Evolutionary conservation across 73 alveolate species (phyloP).

Genomic region (Paramecium caudatum): DNA sequence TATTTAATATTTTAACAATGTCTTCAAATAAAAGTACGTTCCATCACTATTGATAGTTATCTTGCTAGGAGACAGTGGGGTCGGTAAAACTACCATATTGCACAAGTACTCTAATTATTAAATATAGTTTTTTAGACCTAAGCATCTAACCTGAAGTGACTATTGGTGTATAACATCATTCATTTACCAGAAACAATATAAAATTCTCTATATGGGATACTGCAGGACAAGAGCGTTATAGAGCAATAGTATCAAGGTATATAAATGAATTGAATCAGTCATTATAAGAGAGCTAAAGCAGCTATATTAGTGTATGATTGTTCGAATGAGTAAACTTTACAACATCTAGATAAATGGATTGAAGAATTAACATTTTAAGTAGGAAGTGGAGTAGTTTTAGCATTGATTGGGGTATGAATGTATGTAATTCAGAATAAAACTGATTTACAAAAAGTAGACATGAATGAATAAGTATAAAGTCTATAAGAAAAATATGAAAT

Average conservation of each 20-base stretch:
- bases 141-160: not conserved
- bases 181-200: slow-evolving; percentile 54
- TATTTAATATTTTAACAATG: not conserved
- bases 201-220: slow-evolving; percentile 88
- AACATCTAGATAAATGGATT: slow-evolving; percentile 30
- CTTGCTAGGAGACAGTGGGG: slow-evolving; percentile 93
- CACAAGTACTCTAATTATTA: slow-evolving; percentile 7
- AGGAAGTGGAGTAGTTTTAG: not conserved
- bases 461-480: not conserved
- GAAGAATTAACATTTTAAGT: slow-evolving; percentile 29
- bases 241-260: slow-evolving; percentile 34
- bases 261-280: not conserved
- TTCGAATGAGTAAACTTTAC: not conserved
- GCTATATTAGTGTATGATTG: slow-evolving; percentile 9
- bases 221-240: slow-evolving; percentile 80
- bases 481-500: slow-evolving; percentile 21
- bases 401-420: not conserved
- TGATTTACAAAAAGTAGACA: not conserved
- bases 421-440: not conserved
- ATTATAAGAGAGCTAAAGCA: not conserved
- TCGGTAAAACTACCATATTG: slow-evolving; percentile 86
- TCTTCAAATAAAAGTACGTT: slow-evolving; percentile 40
- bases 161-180: slow-evolving; percentile 8
- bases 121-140: not conserved
- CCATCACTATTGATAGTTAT: slow-evolving; percentile 79